Base-by-base conservation (phyloP, 805 yeast species). In the Limtongozyma cylindracea region DNA sequence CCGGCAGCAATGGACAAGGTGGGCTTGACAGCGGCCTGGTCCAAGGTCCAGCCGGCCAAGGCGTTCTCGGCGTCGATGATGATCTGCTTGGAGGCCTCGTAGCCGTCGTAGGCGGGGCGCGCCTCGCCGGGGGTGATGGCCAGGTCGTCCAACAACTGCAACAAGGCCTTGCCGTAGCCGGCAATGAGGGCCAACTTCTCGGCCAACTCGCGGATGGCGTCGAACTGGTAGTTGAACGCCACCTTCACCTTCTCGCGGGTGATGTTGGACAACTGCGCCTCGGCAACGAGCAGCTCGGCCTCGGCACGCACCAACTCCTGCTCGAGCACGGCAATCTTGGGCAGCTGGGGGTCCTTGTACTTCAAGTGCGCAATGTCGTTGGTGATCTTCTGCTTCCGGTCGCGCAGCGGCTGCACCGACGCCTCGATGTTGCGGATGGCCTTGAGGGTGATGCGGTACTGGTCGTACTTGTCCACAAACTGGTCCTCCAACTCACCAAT, bases 121-220 rank as follows among this genome's bases (percentile, higher is more conserved):
- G 93, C 71, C 61, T 84, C 96, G 59, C 98, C 98, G 31, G 98
- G 98, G 34, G 95, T 84, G 32, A 88, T 94, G 31, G 96, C 92
- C 33, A 88, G 55, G 52, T 84, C 96, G 47, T 84, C 96, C 46
- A 84, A 64, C 43, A 84, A 67, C 61, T 88, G 96, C 43, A 88
- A 62, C 34, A 84, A 56, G 20, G 94, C 94, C 61, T 84, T 84
- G 56, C 96, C 96, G 61, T 88, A 88, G 43, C 95, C 95, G 37
- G 96, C 95, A 55, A 84, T 84, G 37, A 88, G 60, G 23, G 96
- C 96, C 36, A 76, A 62, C 59, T 88, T 88, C 61, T 88, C 96
- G 37, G 93, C 65, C 49, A 71, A 70, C 57, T 84, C 98, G 49
- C 93, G 74, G 32, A 73, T 57, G 27, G 95, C 76, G 47, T 88